phyloP scores from a whole-genome alignment of 257 asterid species.

The Lycium barbarum region DNA sequence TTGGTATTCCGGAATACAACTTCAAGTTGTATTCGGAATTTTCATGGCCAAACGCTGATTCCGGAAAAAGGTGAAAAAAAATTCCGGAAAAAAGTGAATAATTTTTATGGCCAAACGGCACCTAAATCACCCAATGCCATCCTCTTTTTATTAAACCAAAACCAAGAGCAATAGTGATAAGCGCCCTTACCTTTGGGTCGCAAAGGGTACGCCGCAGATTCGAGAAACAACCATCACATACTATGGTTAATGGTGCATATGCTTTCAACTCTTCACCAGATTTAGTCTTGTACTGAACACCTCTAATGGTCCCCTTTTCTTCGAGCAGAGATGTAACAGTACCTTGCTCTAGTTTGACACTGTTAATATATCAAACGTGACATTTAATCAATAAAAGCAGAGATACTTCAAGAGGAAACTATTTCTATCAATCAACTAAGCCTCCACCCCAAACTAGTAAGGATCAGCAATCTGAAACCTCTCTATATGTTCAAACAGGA shows the following conservation, averaged over 20 bases:
- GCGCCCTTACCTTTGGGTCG: conserved; percentile 59
- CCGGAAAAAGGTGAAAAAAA: no score
- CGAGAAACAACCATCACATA: conserved; percentile 81
- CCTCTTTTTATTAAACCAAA: not conserved
- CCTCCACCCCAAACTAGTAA: not conserved
- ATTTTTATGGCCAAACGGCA: no score
- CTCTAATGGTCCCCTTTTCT: conserved; percentile 60
- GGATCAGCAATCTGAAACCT: not conserved
- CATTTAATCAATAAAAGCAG: not conserved
- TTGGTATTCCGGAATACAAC: no score
- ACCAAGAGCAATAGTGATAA: not conserved
- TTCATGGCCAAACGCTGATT: no score
- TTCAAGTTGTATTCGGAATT: no score
- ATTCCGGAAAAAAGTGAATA: no score
- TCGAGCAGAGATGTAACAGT: conserved; percentile 68
- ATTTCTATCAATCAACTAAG: not conserved
- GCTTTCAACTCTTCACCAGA: conserved; percentile 61
- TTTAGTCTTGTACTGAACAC: conserved; percentile 64
- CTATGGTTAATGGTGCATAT: conserved; percentile 67
- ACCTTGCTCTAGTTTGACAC: conserved; percentile 77
- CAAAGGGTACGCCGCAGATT: conserved; percentile 69
- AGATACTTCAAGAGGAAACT: not conserved
- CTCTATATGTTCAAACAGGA: conserved; percentile 13
- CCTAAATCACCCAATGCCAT: not conserved
- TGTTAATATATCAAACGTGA: conserved; percentile 33